Evolutionary conservation across 1,139 yeast species (phyloP), one percentile per base, ranked within the genome.

Genomic region (Diutina siamensis): DNA sequence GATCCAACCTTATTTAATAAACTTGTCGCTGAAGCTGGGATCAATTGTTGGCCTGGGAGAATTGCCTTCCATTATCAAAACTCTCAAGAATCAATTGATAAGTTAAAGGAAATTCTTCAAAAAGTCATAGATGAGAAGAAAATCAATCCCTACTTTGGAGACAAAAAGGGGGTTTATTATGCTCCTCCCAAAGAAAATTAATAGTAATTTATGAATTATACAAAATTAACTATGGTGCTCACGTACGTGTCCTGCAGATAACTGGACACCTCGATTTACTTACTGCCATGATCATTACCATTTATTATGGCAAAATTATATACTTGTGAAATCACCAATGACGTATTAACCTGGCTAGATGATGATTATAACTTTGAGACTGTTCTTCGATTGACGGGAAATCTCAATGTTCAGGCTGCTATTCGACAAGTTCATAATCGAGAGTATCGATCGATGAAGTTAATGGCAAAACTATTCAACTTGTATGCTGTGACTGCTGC

Each of bases 41-140:
- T 69, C 33, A 67, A 61, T 44, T 53, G 62, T 2, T 55, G 55
- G 49, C 61, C 65, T 3, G 58, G 60, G 35, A 57, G 75, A 47
- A 50, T 70, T 5, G 62, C 72, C 1, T 64, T 67, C 52, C 74
- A 69, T 50, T 67, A 62, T 52, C 75, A 69, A 51, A 55, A 63
- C 18, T 57, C 68, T 4, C 56, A 57, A 4, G 65, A 63, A 40
- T 61, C 69, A 35, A 52, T 68, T 28, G 62, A 60, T 35, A 53
- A 50, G 9, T 53, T 67, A 31, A 65, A 64, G 47, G 54, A 54
- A 40, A 62, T 62, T 3, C 54, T 69, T 9, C 46, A 57, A 20
- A 67, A 63, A 47, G 57, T 61, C 8, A 57, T 55, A 45, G 61
- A 65, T 22, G 60, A 63, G 40, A 63, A 70, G 12, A 53, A 57